Base-by-base conservation (phyloP, 1,284 basidiomycete genomes). In the Malassezia sympodialis region DNA sequence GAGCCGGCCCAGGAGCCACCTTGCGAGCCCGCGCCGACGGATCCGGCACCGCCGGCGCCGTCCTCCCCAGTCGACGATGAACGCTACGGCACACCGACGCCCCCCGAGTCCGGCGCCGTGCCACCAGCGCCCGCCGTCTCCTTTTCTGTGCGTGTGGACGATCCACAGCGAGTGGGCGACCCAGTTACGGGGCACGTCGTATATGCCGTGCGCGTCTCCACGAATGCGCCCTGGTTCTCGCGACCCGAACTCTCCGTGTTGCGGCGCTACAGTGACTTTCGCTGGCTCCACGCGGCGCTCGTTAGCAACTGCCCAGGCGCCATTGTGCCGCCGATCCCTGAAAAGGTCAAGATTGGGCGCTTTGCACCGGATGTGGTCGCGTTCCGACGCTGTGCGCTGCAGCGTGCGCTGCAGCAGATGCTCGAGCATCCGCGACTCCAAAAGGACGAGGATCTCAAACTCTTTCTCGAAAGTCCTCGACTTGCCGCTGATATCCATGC, bases 251-350 rank as follows among this genome's bases (percentile, higher is more conserved):
- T 70, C 34, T 71, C 90, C 4, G 90, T 94, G 32, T 82, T 99
- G 7, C 82, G 93, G 17, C 84, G 93, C 21, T 99, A 94, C 76
- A 89, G 87, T 19, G 94, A 99, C 76, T 99, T 98, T 72, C 80
- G 96, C 19, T 98, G 94, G 93, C 77, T 99, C 0, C 94, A 88
- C 73, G 90, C 93, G 67, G 84, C 85, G 0, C 80, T 99, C 1
- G 86, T 85, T 0, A 75, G 79, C 66, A 96, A 96, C 77, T 96
- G 98, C 69, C 91, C 94, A 1, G 94, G 93, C 3, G 90, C 96
- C 4, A 87, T 98, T 45, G 88, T 99, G 0, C 94, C 93, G 4
- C 91, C 93, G 0, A 87, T 88, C 1, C 93, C 93, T 0, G 93
- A 93, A 76, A 99, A 99, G 79, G 90, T 87, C 62, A 79, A 88